Evolutionary conservation across 768 basidiomycete genomes (phyloP).

Genomic region (Amylocystis lapponica): DNA sequence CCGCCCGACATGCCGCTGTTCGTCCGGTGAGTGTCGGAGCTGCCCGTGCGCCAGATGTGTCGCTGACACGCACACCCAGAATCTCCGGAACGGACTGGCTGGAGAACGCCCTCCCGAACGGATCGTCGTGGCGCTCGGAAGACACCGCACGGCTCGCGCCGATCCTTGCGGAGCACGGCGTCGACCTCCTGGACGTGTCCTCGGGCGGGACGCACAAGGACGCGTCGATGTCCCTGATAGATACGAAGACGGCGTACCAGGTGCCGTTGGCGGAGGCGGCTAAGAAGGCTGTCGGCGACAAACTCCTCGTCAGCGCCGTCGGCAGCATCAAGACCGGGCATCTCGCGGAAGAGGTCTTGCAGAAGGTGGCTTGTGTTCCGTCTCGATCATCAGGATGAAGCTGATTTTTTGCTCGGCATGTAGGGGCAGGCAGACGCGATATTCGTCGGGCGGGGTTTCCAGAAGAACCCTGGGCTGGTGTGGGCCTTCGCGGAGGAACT

Average conservation of each 20-base stretch:
- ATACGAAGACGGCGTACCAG: constrained; percentile 26
- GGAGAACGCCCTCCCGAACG: constrained; percentile 48
- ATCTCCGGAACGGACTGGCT: constrained; percentile 74
- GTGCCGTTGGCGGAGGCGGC: constrained; percentile 22
- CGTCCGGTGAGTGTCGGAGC: constrained; percentile 40
- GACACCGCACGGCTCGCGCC: constrained; percentile 59
- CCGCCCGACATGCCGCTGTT: constrained; percentile 64
- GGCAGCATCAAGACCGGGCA: constrained; percentile 53
- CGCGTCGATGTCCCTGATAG: no score
- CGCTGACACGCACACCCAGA: constrained; percentile 29
- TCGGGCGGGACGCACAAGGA: constrained; percentile 53
- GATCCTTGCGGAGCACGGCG: constrained; percentile 56
- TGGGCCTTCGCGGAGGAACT: constrained; percentile 52
- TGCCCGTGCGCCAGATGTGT: no score
- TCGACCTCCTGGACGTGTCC: constrained; percentile 74
- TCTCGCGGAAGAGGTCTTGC: constrained; percentile 53
- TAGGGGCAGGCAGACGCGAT: constrained; percentile 52
- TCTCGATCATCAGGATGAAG: no score
- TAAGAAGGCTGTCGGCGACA: constrained; percentile 37
- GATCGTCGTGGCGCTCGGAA: constrained; percentile 63
- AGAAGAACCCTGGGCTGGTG: constrained; percentile 49
- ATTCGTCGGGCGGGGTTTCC: constrained; percentile 38
- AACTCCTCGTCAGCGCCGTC: constrained; percentile 42
- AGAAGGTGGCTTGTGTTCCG: no score
- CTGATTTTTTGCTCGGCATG: no score